These are phyloP conservation scores for Euphorbia pulcherrima DNA, from an alignment of 345 rosid species.

Conservation along the genomic window DNA sequence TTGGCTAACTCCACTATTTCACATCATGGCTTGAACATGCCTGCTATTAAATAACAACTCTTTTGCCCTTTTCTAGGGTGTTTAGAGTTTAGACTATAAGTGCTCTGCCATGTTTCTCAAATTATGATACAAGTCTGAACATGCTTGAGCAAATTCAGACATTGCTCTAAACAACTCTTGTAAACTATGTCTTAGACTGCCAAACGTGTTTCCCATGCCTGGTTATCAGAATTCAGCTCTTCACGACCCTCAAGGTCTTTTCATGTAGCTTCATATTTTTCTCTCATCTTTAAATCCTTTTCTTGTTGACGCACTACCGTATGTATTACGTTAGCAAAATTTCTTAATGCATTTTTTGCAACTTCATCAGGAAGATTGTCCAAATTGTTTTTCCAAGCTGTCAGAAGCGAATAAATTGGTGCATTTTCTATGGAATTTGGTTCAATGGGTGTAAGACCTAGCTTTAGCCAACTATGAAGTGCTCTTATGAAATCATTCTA, in stretches of 20 bases:
- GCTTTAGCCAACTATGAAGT: slow-evolving; percentile 62
- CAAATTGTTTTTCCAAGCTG: slow-evolving; percentile 58
- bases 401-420: slow-evolving; percentile 57
- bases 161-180: slow-evolving; percentile 70
- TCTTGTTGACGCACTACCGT: slow-evolving; percentile 60
- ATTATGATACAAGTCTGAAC: slow-evolving; percentile 43
- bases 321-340: slow-evolving; percentile 60
- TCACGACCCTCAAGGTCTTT: slow-evolving; percentile 62
- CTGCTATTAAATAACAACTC: too few species aligned
- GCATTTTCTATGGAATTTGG: slow-evolving; percentile 69
- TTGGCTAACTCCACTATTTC: too few species aligned
- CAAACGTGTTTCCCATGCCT: slow-evolving; percentile 70
- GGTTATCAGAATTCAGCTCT: slow-evolving; percentile 41
- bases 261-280: slow-evolving; percentile 50
- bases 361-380: slow-evolving; percentile 58
- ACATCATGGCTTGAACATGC: too few species aligned
- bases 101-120: slow-evolving; percentile 21
- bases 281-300: slow-evolving; percentile 55
- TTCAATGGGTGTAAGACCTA: slow-evolving; percentile 80
- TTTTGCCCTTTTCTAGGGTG: too few species aligned
- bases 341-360: slow-evolving; percentile 59
- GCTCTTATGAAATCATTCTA: slow-evolving; percentile 66
- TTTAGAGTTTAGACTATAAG: too few species aligned
- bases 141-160: slow-evolving; percentile 44
- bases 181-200: slow-evolving; percentile 60